Percentiles rank a stretch among this genome's conserved stretches.
These are phyloP conservation scores for sorghum (Sorghum bicolor) DNA, from an alignment of 176 grass and related monocot species.

Conservation along the genomic window Sorghum_bicolor_NCBIv3 NC_012870.2:79722501-79723000, in stretches of 20 bases:
- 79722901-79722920: background rate
- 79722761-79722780: background rate
- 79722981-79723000: background rate
- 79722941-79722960: slow-evolving; percentile 46
- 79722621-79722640: slow-evolving; percentile 57
- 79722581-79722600: slow-evolving; percentile 47
- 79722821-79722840: slow-evolving; percentile 53
- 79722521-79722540: background rate
- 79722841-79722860: slow-evolving; percentile 19
- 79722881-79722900: slow-evolving; percentile 10
- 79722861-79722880: slow-evolving; percentile 4
- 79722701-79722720: slow-evolving; percentile 39
- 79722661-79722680: slow-evolving; percentile 48
- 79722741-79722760: background rate
- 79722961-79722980: background rate
- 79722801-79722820: slow-evolving; percentile 43
- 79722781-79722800: background rate
- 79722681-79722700: slow-evolving; percentile 59
- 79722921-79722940: slow-evolving; percentile 53
- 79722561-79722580: slow-evolving; percentile 52
- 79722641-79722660: slow-evolving; percentile 59
- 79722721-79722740: slow-evolving; percentile 30
- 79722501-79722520: background rate
- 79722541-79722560: background rate
- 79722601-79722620: slow-evolving; percentile 59